These are phyloP conservation scores for Gloeophyllum trabeum DNA, from an alignment of 768 basidiomycete genomes.

Conservation along the genomic window DNA sequence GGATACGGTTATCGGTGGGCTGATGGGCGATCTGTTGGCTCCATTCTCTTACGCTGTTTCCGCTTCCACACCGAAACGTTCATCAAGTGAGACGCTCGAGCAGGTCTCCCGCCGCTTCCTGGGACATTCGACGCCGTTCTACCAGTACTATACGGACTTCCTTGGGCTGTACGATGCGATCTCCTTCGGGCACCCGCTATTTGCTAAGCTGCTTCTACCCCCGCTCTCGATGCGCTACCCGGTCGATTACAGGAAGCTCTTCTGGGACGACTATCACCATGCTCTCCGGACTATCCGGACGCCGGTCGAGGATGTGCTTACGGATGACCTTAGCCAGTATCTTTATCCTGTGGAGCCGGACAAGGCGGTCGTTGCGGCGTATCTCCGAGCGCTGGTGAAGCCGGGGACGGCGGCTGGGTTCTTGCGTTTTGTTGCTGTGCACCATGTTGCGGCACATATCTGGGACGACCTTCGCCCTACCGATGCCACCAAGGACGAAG, in stretches of 20 bases:
- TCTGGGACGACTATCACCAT: constrained; percentile 77
- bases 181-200: constrained; percentile 74
- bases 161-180: constrained; percentile 83
- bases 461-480: constrained; percentile 47
- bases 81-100: constrained; percentile 32
- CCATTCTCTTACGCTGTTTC: constrained; percentile 34
- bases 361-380: constrained; percentile 48
- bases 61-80: constrained; percentile 10
- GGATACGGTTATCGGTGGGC: constrained; percentile 45
- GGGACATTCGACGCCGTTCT: constrained; percentile 70
- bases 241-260: constrained; percentile 68
- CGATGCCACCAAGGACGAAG: constrained; percentile 17
- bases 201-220: constrained; percentile 65
- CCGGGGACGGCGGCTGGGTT: constrained; percentile 38
- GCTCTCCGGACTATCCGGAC: constrained; percentile 48
- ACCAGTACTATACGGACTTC: constrained; percentile 89
- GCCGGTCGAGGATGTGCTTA: constrained; percentile 38
- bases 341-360: constrained; percentile 64
- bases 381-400: constrained; percentile 41
- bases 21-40: constrained; percentile 50
- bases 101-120: constrained; percentile 44
- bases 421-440: constrained; percentile 55
- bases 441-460: constrained; percentile 67
- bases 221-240: constrained; percentile 71
- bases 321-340: constrained; percentile 43